Conservation (phyloP, 169 alveolate species). For the Plasmodium reichenowi region DNA sequence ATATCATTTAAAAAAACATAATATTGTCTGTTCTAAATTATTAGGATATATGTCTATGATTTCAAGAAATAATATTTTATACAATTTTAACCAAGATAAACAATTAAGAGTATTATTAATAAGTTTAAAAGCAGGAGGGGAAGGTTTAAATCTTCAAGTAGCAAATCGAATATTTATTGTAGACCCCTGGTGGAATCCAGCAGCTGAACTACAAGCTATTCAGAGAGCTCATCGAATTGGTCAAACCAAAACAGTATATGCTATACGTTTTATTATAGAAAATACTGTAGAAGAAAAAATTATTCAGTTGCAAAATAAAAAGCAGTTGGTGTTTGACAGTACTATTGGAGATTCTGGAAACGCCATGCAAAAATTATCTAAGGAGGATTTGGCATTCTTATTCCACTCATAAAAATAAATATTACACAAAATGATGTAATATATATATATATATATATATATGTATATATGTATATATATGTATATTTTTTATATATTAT, state of each 20-base stretch:
- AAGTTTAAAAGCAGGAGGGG: constrained; percentile 97
- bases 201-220: constrained; percentile 98
- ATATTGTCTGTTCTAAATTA: constrained; percentile 86
- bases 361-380: constrained; percentile 89
- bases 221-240: constrained; percentile 98
- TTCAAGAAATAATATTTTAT: constrained; percentile 87
- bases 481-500: background rate
- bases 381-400: constrained; percentile 91
- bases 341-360: constrained; percentile 87
- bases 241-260: constrained; percentile 94
- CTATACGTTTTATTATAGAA: constrained; percentile 93
- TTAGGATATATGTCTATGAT: constrained; percentile 88
- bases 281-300: constrained; percentile 98
- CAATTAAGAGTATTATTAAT: constrained; percentile 89
- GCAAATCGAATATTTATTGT: constrained; percentile 97
- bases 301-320: constrained; percentile 93
- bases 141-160: constrained; percentile 97
- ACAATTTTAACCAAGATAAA: constrained; percentile 89
- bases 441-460: background rate
- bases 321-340: constrained; percentile 93
- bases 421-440: background rate
- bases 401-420: constrained; percentile 76
- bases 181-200: constrained; percentile 99
- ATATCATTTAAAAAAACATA: constrained; percentile 84
- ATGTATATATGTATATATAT: background rate